Evolutionary conservation across 805 yeast genomes (phyloP).

Genomic region (Hanseniaspora singularis): DNA sequence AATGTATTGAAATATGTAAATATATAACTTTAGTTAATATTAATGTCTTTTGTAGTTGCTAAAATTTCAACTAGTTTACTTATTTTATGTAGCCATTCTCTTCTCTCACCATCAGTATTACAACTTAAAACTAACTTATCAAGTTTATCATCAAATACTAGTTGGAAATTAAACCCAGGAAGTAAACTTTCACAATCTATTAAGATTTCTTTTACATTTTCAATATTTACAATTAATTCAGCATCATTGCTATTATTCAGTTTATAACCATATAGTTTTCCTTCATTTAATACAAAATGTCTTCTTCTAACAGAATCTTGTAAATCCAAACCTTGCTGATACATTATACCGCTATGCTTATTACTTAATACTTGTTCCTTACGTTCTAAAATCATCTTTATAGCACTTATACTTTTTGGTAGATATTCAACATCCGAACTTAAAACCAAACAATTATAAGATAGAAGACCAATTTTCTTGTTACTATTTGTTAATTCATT

Average conservation of each 20-base stretch:
- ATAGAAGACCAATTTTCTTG: neutral
- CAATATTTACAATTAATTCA: neutral
- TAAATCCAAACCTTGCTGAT: conserved; percentile 12
- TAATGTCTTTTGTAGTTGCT: neutral
- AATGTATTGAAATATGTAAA: too few relatives aligned
- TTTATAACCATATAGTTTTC: neutral
- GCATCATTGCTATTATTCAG: neutral
- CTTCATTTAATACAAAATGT: conserved; percentile 4
- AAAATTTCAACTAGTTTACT: conserved; percentile 7
- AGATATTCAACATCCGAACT: conserved; percentile 1
- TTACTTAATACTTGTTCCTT: neutral
- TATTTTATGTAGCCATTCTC: conserved; percentile 6
- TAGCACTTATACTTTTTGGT: conserved; percentile 16
- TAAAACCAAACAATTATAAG: conserved; percentile 9
- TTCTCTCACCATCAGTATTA: conserved; percentile 7
- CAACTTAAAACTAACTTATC: conserved; percentile 8
- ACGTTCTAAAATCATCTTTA: neutral
- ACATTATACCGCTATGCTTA: conserved; percentile 4
- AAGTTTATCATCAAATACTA: neutral
- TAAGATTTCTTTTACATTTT: neutral
- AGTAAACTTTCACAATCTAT: conserved; percentile 11
- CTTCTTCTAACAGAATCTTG: conserved; percentile 10
- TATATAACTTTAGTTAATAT: too few relatives aligned
- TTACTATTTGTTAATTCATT: neutral
- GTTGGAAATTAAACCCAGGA: conserved; percentile 11